A percentile compares a stretch with the other conserved stretches of the same genome.
These are phyloP conservation scores for Acacia acuminata DNA, from an alignment of 306 rosid genomes.

Conservation along the genomic window DNA sequence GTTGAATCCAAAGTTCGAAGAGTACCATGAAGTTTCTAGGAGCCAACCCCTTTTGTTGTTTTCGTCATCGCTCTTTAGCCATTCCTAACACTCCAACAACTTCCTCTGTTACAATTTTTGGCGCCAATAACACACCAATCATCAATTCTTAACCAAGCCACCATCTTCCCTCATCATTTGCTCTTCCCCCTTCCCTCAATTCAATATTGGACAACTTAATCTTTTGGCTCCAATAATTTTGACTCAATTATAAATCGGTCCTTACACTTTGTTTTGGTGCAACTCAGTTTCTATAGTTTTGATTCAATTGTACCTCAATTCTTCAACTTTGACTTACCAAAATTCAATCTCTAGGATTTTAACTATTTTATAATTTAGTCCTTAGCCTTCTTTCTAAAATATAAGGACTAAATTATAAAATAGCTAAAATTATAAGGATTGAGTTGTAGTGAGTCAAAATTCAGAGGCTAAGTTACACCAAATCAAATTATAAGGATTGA, in stretches of 20 bases:
- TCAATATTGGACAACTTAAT: neutral
- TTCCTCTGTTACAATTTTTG: constrained; percentile 24
- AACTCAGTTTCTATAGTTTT: rapidly evolving
- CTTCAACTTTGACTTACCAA: too few relatives aligned
- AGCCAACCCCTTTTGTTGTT: constrained; percentile 26
- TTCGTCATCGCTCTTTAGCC: constrained; percentile 5
- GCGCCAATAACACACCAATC: neutral
- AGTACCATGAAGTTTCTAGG: constrained; percentile 46
- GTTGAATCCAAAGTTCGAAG: constrained; percentile 39
- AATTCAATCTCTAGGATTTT: too few relatives aligned
- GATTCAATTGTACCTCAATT: rapidly evolving
- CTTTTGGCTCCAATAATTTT: rapidly evolving
- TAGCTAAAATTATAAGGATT: too few relatives aligned
- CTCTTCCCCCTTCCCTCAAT: neutral
- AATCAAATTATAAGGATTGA: too few relatives aligned
- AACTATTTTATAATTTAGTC: too few relatives aligned
- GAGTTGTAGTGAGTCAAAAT: too few relatives aligned
- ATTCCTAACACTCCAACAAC: constrained; percentile 26
- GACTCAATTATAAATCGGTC: too few relatives aligned
- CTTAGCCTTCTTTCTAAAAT: too few relatives aligned
- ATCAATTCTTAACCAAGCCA: neutral
- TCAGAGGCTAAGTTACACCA: too few relatives aligned
- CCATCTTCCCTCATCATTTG: neutral
- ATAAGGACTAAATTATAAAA: too few relatives aligned
- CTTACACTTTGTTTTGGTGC: too few relatives aligned